These are phyloP conservation scores for Plasmopara halstedii DNA, from an alignment of 352 stramenopile genomes.

Conservation along the genomic window DNA sequence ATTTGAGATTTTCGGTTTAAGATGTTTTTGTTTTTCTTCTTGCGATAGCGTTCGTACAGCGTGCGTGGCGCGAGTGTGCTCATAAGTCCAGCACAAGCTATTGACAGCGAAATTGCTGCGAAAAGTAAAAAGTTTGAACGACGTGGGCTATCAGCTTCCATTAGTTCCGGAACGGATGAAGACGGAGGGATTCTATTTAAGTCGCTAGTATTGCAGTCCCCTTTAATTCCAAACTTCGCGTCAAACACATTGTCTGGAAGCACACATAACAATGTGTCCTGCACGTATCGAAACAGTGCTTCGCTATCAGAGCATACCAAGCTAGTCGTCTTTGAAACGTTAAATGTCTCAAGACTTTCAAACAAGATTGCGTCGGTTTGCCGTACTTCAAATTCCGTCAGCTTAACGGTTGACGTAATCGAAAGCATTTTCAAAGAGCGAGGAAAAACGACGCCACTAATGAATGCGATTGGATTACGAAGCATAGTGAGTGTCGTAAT, in stretches of 20 bases:
- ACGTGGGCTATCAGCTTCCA: conserved; percentile 15
- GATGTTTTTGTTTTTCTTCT: conserved; percentile 4
- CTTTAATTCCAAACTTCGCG: conserved; percentile 23
- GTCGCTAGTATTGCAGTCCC: conserved; percentile 4
- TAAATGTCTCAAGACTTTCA: conserved; percentile 20
- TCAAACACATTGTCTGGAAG: conserved; percentile 29
- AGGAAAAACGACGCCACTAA: conserved; percentile 29
- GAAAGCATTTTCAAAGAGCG: conserved; percentile 15
- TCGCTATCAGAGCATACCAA: conserved; percentile 26
- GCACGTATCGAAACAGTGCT: conserved; percentile 23
- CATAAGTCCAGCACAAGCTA: conserved; percentile 19
- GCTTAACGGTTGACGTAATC: conserved; percentile 15
- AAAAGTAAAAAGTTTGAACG: conserved; percentile 33
- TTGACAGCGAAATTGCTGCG: conserved; percentile 6
- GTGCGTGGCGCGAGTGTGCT: conserved; percentile 14
- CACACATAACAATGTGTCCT: conserved; percentile 39
- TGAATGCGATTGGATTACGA: conserved; percentile 26
- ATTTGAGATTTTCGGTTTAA: too few species aligned
- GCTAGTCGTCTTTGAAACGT: conserved; percentile 24
- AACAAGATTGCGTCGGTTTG: conserved; percentile 26
- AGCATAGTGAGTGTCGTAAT: conserved; percentile 28
- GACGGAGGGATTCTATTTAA: neutral
- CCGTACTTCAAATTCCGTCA: conserved; percentile 37
- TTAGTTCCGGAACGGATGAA: conserved; percentile 5
- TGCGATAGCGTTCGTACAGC: conserved; percentile 20